These are phyloP conservation scores for Purshia tridentata DNA, from an alignment of 306 rosid species.

Conservation along the genomic window DNA sequence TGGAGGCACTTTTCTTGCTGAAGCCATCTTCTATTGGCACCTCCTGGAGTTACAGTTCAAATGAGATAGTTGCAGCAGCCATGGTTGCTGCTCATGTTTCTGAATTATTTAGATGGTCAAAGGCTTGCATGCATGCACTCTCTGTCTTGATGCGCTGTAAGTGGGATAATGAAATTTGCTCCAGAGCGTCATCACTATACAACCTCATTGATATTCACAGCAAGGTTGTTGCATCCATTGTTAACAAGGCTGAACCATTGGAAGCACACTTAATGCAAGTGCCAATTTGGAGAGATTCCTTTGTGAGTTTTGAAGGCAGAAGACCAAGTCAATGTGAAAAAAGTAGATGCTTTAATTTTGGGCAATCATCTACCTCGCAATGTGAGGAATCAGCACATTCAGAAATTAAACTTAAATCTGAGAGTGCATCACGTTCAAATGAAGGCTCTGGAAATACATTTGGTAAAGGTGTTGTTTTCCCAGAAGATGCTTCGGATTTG, in stretches of 20 bases:
- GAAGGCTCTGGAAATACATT: constrained; percentile 48
- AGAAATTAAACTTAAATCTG: constrained; percentile 38
- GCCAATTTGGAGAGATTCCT: constrained; percentile 61
- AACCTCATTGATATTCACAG: constrained; percentile 92
- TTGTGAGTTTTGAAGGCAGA: constrained; percentile 36
- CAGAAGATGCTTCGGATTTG: constrained; percentile 84
- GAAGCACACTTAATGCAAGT: constrained; percentile 70
- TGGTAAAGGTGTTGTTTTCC: constrained; percentile 67
- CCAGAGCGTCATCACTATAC: constrained; percentile 86
- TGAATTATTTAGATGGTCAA: constrained; percentile 85
- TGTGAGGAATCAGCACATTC: constrained; percentile 39
- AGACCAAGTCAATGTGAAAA: constrained; percentile 49
- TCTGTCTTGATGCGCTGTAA: constrained; percentile 86
- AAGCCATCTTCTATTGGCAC: constrained; percentile 97
- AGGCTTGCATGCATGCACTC: constrained; percentile 97
- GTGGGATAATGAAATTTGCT: constrained; percentile 83
- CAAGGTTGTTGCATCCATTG: constrained; percentile 87
- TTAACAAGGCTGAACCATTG: constrained; percentile 84
- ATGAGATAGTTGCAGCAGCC: constrained; percentile 99
- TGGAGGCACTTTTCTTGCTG: constrained; percentile 87
- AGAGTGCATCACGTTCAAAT: constrained; percentile 41
- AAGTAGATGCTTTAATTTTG: constrained; percentile 45
- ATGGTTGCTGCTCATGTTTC: constrained; percentile 99
- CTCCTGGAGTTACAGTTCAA: constrained; percentile 97
- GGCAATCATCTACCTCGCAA: constrained; percentile 45